Evolutionary conservation across 169 alveolate species (phyloP).

Genomic region (Babesia microti): DNA sequence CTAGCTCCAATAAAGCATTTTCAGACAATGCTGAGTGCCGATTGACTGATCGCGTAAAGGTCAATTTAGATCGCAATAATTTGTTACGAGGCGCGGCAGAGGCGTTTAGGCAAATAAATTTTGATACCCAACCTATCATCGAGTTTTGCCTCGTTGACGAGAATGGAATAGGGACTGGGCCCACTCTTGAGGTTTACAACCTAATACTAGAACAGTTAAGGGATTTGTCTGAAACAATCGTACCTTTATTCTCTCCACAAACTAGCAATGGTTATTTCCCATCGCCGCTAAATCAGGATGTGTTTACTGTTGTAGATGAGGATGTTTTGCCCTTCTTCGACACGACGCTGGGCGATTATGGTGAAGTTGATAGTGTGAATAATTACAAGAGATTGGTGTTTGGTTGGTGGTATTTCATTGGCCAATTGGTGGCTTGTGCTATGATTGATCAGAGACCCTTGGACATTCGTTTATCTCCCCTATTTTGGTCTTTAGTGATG

Average conservation of each 20-base stretch:
- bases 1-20: too few relatives aligned
- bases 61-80: too few relatives aligned
- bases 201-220: constrained; percentile 45
- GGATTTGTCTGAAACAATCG: too few relatives aligned
- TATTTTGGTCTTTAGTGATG: constrained; percentile 51
- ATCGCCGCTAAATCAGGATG: neutral
- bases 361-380: neutral
- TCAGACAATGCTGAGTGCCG: too few relatives aligned
- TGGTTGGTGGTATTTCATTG: constrained; percentile 45
- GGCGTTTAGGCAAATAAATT: too few relatives aligned
- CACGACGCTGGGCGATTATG: neutral
- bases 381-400: constrained; percentile 5
- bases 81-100: too few relatives aligned
- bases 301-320: neutral
- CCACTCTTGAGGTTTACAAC: constrained; percentile 52
- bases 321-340: constrained; percentile 1
- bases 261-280: constrained; percentile 1
- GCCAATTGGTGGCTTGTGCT: constrained; percentile 52
- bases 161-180: constrained; percentile 62
- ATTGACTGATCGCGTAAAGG: too few relatives aligned
- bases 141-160: constrained; percentile 41
- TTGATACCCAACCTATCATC: constrained; percentile 10
- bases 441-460: constrained; percentile 45
- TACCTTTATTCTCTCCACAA: too few relatives aligned
- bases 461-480: constrained; percentile 42